Percentiles rank a stretch among this genome's conserved stretches.
These are phyloP conservation scores for Leccinellum rugosiceps DNA, from an alignment of 768 basidiomycete species.

Conservation along the genomic window DNA sequence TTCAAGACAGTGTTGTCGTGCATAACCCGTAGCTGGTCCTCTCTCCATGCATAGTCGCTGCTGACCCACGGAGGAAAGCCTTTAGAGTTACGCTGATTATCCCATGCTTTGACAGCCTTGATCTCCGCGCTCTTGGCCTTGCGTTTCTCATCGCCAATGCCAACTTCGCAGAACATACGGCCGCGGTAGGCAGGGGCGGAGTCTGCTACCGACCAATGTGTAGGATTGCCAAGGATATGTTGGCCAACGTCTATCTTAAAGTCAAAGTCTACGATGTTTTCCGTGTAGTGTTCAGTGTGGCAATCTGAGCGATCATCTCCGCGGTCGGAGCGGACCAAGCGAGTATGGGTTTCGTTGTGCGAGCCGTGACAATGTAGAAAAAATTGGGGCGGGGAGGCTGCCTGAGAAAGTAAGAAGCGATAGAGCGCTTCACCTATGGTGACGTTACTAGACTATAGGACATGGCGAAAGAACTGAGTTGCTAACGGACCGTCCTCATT, in stretches of 20 bases:
- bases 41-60: slow-evolving; percentile 31
- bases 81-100: slow-evolving; percentile 37
- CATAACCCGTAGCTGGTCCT: slow-evolving; percentile 28
- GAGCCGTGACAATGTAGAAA: slow-evolving; percentile 50
- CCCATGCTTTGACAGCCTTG: slow-evolving; percentile 45
- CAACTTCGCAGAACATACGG: slow-evolving; percentile 55
- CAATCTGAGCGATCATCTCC: slow-evolving; percentile 38
- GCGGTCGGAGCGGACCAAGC: slow-evolving; percentile 38
- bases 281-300: slow-evolving; percentile 50
- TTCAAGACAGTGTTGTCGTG: slow-evolving; percentile 31
- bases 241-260: slow-evolving; percentile 58
- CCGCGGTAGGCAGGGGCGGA: slow-evolving; percentile 64
- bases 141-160: slow-evolving; percentile 35
- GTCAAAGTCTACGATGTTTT: slow-evolving; percentile 64
- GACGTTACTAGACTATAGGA: slow-evolving; percentile 12
- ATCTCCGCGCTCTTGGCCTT: slow-evolving; percentile 42
- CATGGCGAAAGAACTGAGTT: background rate
- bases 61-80: slow-evolving; percentile 55
- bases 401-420: slow-evolving; percentile 65
- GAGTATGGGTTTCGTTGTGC: slow-evolving; percentile 52
- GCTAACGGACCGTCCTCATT: slow-evolving; percentile 54
- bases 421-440: slow-evolving; percentile 64
- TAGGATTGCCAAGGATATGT: slow-evolving; percentile 37
- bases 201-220: slow-evolving; percentile 64
- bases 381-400: slow-evolving; percentile 42